phyloP scores from a whole-genome alignment of 768 basidiomycete species.

The Symmetrospora coprosmae region DNA sequence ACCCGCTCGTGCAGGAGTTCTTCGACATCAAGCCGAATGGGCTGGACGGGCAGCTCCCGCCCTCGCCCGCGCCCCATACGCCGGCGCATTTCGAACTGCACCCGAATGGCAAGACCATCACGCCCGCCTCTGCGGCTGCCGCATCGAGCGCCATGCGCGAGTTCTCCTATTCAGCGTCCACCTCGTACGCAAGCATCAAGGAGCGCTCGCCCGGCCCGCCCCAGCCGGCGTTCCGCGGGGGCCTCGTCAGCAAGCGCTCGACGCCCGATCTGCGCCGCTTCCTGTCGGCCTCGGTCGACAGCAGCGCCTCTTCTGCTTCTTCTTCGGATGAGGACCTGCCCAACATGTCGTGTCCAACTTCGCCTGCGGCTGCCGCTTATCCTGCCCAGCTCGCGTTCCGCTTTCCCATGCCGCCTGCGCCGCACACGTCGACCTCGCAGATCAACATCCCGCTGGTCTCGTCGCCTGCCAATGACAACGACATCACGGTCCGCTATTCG shows the following conservation, averaged over 20 bases:
- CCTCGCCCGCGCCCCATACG: not conserved
- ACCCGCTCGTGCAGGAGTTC: slow-evolving; percentile 24
- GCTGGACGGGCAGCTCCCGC: not conserved
- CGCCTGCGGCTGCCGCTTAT: not conserved
- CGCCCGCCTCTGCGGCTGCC: too few relatives aligned
- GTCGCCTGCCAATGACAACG: too few relatives aligned
- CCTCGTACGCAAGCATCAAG: too few relatives aligned
- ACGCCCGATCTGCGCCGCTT: slow-evolving; percentile 19
- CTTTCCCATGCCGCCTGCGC: not conserved
- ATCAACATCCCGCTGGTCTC: not conserved
- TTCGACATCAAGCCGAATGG: slow-evolving; percentile 17
- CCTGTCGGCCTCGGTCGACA: not conserved
- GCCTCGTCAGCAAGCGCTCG: not conserved
- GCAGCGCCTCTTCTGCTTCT: not conserved
- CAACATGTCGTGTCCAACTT: not conserved
- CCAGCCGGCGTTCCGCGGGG: too few relatives aligned
- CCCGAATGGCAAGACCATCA: too few relatives aligned
- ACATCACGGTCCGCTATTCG: too few relatives aligned
- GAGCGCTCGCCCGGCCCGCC: too few relatives aligned
- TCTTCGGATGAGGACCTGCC: not conserved
- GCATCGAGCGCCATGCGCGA: too few relatives aligned
- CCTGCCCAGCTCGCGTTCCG: not conserved
- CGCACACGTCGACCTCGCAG: not conserved
- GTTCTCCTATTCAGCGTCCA: too few relatives aligned
- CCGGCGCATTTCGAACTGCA: too few relatives aligned